Base-by-base conservation (phyloP, 2,329 filamentous ascomycete species). In the Pseudocercospora fuligena region DNA sequence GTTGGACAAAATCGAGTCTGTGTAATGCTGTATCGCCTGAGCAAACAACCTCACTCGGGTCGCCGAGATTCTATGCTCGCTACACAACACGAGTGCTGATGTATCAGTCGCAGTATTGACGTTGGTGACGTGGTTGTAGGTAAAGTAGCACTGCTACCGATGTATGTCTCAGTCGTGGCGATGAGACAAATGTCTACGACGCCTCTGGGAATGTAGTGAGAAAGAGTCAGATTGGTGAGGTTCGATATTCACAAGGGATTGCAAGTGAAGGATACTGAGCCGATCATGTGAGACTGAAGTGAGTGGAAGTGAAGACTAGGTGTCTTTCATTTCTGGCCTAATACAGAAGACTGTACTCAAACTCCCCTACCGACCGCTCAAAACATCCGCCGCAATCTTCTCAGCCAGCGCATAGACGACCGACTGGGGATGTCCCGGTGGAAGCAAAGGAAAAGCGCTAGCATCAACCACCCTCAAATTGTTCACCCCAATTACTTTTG, bases 391-490 rank as follows among this genome's bases (percentile, higher is more conserved):
- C 5, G 16, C 36, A 40, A 40, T 40, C 36, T 40, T 40, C 36
- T 40, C 36, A 2, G 36, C 36, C 14, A 40, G 5, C 2, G 36
- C 36, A n/a, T 40, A 40, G 5, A 40, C 36, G 14, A 40, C 36
- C 1, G 14, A 40, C 14, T 40, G 36, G 14, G 36, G 36, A n/a
- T 40, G 36, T n/a, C 36, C 36, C n/a, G 36, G 14, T 14, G 72
- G 70, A 59, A 73, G 47, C 14, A 74, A 46, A 9, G 70, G 63
- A 51, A 74, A 71, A 12, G 68, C 62, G 27, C 61, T 63, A 12
- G 69, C 69, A 66, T 75, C 73, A 9, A 74, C 73, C 5, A 75
- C 72, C 14, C 72, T 64, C 61, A 74, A 51, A 1, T 67, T 31
- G 5, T 60, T 46, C 0, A 51, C 21, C 0, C 57, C 63, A 53